Conservation (phyloP, 2,329 filamentous ascomycete species). For the Metarhizium brunneum region DNA sequence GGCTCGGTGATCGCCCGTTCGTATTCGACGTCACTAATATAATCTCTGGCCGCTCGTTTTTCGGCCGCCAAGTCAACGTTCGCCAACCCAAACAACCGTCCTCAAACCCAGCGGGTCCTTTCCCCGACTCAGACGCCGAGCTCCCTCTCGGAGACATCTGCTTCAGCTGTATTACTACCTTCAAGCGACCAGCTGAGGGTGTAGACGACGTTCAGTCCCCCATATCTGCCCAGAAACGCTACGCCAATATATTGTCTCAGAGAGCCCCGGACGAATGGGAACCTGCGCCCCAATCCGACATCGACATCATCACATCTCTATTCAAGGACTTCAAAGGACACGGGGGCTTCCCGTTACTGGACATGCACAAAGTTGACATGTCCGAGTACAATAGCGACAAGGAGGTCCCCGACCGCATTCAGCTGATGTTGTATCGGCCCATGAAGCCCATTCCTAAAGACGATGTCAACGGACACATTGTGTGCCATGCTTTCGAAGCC, state of each 20-base stretch:
- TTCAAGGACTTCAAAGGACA: slow-evolving; percentile 18
- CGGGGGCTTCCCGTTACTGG: slow-evolving; percentile 38
- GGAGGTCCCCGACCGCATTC: slow-evolving; percentile 33
- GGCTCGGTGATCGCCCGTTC: slow-evolving; percentile 39
- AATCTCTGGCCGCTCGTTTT: slow-evolving; percentile 36
- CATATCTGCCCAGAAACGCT: slow-evolving; percentile 31
- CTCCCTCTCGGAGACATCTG: slow-evolving; percentile 31
- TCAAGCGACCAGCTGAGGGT: slow-evolving; percentile 32
- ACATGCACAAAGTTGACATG: slow-evolving; percentile 49
- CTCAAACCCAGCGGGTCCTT: slow-evolving; percentile 24
- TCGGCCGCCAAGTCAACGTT: slow-evolving; percentile 38
- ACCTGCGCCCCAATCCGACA: slow-evolving; percentile 34
- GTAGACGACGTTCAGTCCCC: slow-evolving; percentile 29
- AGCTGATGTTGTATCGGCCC: slow-evolving; percentile 41
- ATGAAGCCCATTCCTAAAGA: slow-evolving; percentile 30
- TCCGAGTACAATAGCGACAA: slow-evolving; percentile 30
- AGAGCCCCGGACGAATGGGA: slow-evolving; percentile 32
- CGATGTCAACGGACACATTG: slow-evolving; percentile 34
- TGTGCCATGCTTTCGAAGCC: slow-evolving; percentile 40
- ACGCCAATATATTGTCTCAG: slow-evolving; percentile 28
- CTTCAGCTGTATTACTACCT: slow-evolving; percentile 43
- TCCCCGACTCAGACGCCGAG: slow-evolving; percentile 28
- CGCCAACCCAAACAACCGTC: slow-evolving; percentile 35
- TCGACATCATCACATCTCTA: slow-evolving; percentile 27
- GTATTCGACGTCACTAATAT: slow-evolving; percentile 39